Percentiles rank a stretch among this genome's conserved stretches.
phyloP scores from a whole-genome alignment of 345 rosid genomes.

The Populus ilicifolia region DNA sequence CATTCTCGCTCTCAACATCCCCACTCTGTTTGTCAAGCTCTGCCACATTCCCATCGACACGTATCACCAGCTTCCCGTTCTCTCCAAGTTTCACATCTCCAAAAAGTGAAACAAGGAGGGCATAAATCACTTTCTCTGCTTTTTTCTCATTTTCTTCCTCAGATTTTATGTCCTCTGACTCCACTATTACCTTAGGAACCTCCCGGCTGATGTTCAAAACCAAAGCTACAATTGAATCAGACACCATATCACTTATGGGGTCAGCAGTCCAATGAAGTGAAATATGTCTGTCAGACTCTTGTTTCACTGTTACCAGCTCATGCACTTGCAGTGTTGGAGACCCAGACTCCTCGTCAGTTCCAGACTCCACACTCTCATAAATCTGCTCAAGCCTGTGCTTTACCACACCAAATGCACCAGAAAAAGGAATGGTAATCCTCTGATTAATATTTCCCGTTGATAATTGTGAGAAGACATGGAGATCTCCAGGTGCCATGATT shows the following conservation, averaged over 20 bases:
- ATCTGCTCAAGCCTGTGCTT: constrained; percentile 81
- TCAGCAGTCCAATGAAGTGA: constrained; percentile 85
- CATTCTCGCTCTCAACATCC: constrained; percentile 83
- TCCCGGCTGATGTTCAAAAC: constrained; percentile 71
- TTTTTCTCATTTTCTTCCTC: constrained; percentile 69
- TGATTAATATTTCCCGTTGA: constrained; percentile 78
- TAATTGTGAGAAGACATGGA: constrained; percentile 89
- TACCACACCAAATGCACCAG: constrained; percentile 76
- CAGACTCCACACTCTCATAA: constrained; percentile 70
- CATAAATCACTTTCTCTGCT: constrained; percentile 72
- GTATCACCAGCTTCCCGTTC: constrained; percentile 66
- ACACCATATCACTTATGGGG: constrained; percentile 89
- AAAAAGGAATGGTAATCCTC: constrained; percentile 73
- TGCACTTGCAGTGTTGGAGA: constrained; percentile 62
- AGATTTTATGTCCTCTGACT: constrained; percentile 48
- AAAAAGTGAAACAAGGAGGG: constrained; percentile 80
- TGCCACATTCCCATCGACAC: constrained; percentile 75
- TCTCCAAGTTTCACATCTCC: constrained; percentile 88
- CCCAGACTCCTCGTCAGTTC: constrained; percentile 68
- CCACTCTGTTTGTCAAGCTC: constrained; percentile 76
- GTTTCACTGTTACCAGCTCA: constrained; percentile 67
- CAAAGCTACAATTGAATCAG: constrained; percentile 83
- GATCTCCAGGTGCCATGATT: constrained; percentile 97
- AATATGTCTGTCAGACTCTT: constrained; percentile 77
- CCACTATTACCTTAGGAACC: constrained; percentile 67